Base-by-base conservation (phyloP, 768 basidiomycete genomes). In the Boletus huronensis region DNA sequence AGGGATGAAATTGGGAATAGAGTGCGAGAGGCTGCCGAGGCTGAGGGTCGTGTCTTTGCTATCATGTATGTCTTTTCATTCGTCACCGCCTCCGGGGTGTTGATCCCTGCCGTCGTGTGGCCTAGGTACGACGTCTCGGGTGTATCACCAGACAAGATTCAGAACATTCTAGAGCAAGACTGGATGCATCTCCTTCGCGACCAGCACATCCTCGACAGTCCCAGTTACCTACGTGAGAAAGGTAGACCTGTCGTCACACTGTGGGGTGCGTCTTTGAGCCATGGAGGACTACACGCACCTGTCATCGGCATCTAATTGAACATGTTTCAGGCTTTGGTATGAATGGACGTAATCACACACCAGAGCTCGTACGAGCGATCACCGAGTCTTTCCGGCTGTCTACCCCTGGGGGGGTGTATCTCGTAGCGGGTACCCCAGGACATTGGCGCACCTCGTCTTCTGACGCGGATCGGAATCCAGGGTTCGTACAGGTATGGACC, bases 61-160 rank as follows among this genome's bases (percentile, higher is more conserved):
- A 87, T 92, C 58, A 93, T 93, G 91, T 90, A 56, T 63, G 88
- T 67, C 23, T 50, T 17, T 19, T 16, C 35, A 3, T 23, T n/a
- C 21, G 16, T 3, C 39, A 14, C 21, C 19, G 8, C 2, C 11
- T 31, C 14, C 21, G 28, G 13, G 17, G 11, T 14, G 17, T 52
- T 38, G 40, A 32, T 46, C 19, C 32, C 42, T 26, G 38, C 26
- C 11, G 17, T 17, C 19, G 19, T 17, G 39, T 42, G 59, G 23
- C 40, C 13, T 53, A 91, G 90, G 89, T 92, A 93, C 65, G 90
- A 93, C 67, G 83, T 93, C 3, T 81, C 88, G 9, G 87, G 88
- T 19, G 83, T 92, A n/a, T 72, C 85, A 23, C 75, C 85, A 6
- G 82, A 86, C 51, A 82, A 82, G 50, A 79, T 93, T n/a, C 82